A percentile compares a stretch with the other conserved stretches of the same genome.
These are phyloP conservation scores for Lasiodiplodia gonubiensis DNA, from an alignment of 2,329 filamentous ascomycete genomes.

Conservation along the genomic window DNA sequence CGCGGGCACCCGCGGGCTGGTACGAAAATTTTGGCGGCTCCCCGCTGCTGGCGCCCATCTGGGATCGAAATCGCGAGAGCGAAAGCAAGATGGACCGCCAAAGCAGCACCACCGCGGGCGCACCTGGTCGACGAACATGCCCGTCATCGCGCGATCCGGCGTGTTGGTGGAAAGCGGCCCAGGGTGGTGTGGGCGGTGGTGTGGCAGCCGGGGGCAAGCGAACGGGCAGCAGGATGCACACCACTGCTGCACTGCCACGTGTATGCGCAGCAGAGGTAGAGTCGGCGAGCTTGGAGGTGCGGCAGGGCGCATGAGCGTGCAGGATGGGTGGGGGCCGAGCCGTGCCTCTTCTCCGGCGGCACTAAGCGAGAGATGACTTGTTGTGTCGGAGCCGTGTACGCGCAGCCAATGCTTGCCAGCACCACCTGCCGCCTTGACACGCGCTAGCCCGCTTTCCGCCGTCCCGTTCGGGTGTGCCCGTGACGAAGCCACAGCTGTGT, in stretches of 20 bases:
- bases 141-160: conserved; percentile 26
- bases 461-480: conserved; percentile 22
- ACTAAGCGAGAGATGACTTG: conserved; percentile 21
- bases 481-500: conserved; percentile 24
- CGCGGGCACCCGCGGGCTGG: background rate
- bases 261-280: conserved; percentile 25
- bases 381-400: background rate
- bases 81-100: background rate
- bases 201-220: conserved; percentile 18
- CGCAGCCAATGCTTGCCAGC: conserved; percentile 21
- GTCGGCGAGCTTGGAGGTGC: background rate
- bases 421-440: conserved; percentile 17
- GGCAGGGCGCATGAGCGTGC: background rate
- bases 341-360: conserved; percentile 27
- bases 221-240: background rate
- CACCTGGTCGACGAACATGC: conserved; percentile 16
- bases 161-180: background rate
- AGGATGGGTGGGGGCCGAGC: conserved; percentile 27
- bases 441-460: conserved; percentile 19
- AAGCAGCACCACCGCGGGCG: background rate
- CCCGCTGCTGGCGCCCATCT: conserved; percentile 1
- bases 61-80: background rate
- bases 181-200: conserved; percentile 4
- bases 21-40: background rate
- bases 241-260: conserved; percentile 31